These are phyloP conservation scores for Emericellopsis cladophorae DNA, from an alignment of 2,329 filamentous ascomycete genomes.

Conservation along the genomic window DNA sequence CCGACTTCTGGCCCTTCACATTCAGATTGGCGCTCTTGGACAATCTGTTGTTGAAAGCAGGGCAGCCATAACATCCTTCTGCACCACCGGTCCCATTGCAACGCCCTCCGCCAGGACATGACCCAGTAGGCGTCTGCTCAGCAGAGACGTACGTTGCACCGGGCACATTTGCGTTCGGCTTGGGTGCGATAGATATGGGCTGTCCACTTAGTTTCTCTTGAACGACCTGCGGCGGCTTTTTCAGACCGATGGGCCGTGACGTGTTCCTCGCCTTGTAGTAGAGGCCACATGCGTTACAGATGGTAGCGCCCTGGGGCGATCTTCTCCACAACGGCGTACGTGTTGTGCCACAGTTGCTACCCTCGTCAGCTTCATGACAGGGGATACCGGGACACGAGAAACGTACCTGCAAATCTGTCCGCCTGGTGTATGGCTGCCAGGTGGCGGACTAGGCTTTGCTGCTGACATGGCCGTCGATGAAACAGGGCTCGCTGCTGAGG, in stretches of 20 bases:
- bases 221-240: conserved; percentile 52
- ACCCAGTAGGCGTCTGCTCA: conserved; percentile 66
- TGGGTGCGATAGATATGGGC: conserved; percentile 21
- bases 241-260: conserved; percentile 78
- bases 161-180: conserved; percentile 25
- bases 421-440: conserved; percentile 21
- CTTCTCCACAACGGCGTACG: conserved; percentile 90
- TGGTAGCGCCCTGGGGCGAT: conserved; percentile 84
- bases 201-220: conserved; percentile 24
- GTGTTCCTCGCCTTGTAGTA: conserved; percentile 92
- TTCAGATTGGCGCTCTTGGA: conserved; percentile 72
- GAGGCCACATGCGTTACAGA: conserved; percentile 94
- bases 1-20: conserved; percentile 32
- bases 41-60: conserved; percentile 93
- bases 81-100: conserved; percentile 96
- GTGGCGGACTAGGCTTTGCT: conserved; percentile 5
- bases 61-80: conserved; percentile 88
- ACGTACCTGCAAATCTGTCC: conserved; percentile 63
- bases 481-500: conserved; percentile 15
- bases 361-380: conserved; percentile 2
- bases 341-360: conserved; percentile 88
- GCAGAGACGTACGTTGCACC: conserved; percentile 64
- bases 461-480: conserved; percentile 7
- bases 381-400: not conserved
- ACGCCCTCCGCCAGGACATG: conserved; percentile 84